These are phyloP conservation scores for Teunomyces pallodes DNA, from an alignment of 805 yeast genomes.

Conservation along the genomic window DNA sequence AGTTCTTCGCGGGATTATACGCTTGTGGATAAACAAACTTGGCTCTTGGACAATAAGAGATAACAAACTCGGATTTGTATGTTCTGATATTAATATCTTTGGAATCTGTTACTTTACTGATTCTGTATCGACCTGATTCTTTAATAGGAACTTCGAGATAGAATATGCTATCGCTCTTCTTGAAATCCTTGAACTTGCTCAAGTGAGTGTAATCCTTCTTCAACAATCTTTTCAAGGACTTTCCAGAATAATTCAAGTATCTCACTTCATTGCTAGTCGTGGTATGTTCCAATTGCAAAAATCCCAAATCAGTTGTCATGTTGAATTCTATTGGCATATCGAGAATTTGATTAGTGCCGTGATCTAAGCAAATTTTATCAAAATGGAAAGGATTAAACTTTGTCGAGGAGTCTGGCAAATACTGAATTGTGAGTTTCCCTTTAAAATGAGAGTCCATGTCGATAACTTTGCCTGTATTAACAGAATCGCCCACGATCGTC, in stretches of 20 bases:
- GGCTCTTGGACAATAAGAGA: constrained; percentile 80
- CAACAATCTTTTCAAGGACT: constrained; percentile 47
- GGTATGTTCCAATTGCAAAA: constrained; percentile 60
- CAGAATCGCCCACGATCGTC: constrained; percentile 50
- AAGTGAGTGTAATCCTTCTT: constrained; percentile 32
- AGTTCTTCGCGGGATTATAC: constrained; percentile 21
- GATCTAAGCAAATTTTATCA: constrained; percentile 56
- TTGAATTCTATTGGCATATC: constrained; percentile 75
- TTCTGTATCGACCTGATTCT: constrained; percentile 74
- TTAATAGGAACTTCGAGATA: constrained; percentile 64
- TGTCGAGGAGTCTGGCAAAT: constrained; percentile 89
- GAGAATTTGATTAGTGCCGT: constrained; percentile 25
- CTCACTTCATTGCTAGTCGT: constrained; percentile 51
- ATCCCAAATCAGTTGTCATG: constrained; percentile 70
- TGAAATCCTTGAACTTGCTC: constrained; percentile 19
- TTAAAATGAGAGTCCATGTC: constrained; percentile 66
- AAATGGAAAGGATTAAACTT: constrained; percentile 71
- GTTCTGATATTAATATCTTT: constrained; percentile 61
- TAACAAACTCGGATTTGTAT: constrained; percentile 56
- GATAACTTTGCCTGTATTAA: constrained; percentile 32
- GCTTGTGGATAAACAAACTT: constrained; percentile 40
- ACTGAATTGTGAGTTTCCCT: constrained; percentile 83
- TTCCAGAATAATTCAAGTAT: constrained; percentile 52
- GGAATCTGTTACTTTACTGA: constrained; percentile 63
- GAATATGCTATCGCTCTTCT: constrained; percentile 41